Base-by-base conservation (phyloP, 805 yeast genomes). In the Candida broadrunensis region DNA sequence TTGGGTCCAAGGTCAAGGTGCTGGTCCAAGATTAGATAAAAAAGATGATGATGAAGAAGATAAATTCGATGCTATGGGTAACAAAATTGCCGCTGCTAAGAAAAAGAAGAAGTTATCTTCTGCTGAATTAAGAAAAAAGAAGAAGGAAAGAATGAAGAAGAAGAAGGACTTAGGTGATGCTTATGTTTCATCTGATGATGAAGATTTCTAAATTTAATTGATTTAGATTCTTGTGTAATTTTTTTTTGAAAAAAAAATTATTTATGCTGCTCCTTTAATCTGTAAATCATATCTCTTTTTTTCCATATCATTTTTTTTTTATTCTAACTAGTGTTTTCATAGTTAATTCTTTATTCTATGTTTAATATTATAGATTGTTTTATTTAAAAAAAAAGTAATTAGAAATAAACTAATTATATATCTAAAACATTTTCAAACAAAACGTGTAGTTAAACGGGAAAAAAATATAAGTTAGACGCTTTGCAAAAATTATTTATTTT, bases 111-210 rank as follows among this genome's bases (percentile, higher is more conserved):
- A 93, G 87, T 81, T 93, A 68, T 87, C 97, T 58, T 89, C 98
- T 70, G 97, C 99, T 56, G 99, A 93, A 77, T 80, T 91, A 73
- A 88, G 99, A 85, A 93, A 93, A 97, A 93, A 93, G 97, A 93
- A 93, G 97, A 93, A 93, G 96, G 99, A 93, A 80, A 89, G 99
- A 85, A 90, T 93, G 98, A 88, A 86, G 86, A 93, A 91, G 95
- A 93, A 91, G 97, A 93, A 93, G 95, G 96, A 85, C 75, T 74
- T 90, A 70, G 98, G 98, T 81, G 99, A 93, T 70, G 98, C 93
- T 73, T 95, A 93, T 73, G 97, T 89, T 58, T 91, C 98, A 46
- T 54, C 60, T 52, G 93, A 96, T 61, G 97, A 90, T 60, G 99
- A 91, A 43, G 42, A 36, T 19, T 43, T 48, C 36, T 41, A 46